These are phyloP conservation scores for Colletotrichum karsti DNA, from an alignment of 2,329 filamentous ascomycete genomes.

Conservation along the genomic window DNA sequence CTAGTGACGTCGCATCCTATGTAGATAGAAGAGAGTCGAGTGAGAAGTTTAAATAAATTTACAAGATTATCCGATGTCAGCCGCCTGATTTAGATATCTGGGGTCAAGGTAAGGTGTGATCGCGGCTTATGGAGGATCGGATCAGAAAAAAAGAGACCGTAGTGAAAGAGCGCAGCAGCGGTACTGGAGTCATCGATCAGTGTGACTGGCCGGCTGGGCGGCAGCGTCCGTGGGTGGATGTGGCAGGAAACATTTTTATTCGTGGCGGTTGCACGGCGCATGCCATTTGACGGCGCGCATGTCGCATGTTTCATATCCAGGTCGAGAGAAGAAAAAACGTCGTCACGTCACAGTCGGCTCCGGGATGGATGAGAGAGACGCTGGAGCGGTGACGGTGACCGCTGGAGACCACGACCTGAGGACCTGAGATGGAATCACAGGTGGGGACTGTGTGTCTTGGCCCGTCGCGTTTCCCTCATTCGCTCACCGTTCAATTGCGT, in stretches of 20 bases:
- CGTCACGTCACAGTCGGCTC: slow-evolving; percentile 21
- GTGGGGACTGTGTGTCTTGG: background rate
- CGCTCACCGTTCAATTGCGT: background rate
- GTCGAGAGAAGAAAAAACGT: background rate
- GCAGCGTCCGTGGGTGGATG: background rate
- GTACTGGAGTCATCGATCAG: background rate
- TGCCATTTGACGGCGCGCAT: slow-evolving; percentile 28
- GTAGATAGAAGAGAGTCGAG: background rate
- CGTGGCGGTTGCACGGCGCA: slow-evolving; percentile 21
- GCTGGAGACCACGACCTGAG: too few species aligned
- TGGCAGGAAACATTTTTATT: slow-evolving; percentile 17
- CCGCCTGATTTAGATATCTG: background rate
- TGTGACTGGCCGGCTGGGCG: slow-evolving; percentile 11
- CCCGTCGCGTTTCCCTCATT: background rate
- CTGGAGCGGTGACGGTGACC: background rate
- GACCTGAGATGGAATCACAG: background rate
- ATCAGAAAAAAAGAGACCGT: background rate
- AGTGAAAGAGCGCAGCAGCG: background rate
- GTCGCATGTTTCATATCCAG: slow-evolving; percentile 30
- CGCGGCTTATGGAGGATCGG: background rate
- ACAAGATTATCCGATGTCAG: background rate
- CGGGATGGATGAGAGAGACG: background rate
- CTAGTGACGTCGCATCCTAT: background rate
- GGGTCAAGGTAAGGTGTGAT: background rate
- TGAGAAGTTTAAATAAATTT: background rate